Base-by-base conservation (phyloP, 768 basidiomycete genomes). In the Leccinum longicurvipes region DNA sequence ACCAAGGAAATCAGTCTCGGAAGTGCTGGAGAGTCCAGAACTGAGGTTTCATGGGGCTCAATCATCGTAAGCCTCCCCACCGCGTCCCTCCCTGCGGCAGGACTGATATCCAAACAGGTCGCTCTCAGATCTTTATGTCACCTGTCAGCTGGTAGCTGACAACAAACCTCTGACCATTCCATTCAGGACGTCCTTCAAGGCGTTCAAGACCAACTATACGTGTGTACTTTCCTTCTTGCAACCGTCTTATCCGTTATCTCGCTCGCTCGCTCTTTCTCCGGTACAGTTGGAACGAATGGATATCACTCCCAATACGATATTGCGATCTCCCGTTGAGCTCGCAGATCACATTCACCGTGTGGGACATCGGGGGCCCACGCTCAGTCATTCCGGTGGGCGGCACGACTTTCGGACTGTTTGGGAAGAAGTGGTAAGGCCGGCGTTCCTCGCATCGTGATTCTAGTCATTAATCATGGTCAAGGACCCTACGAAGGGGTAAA, bases 91-190 rank as follows among this genome's bases (percentile, higher is more conserved):
- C 56, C 50, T 53, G 60, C 52, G 44, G 46, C 25, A 28, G 24
- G 46, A 59, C 57, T 67, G 52, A 68, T 53, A 57, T 60, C 49
- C 56, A 62, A 60, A 42, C 74, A 97, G 93, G 61, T 86, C 84
- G 14, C 82, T 89, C 61, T 91, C 94, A 68, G 97, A 98, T 73
- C 82, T 98, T 55, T 96, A 93, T 73, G 89, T 98, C 51, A 93
- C 91, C 11, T 89, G 92, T 68, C 91, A 96, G 68, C 84, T 99
- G 15, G 80, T 91, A 57, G 90, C 93, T 11, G 93, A 97, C 69
- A 96, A 96, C 71, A 93, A 94, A 66, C 92, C 91, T 0, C 76
- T 96, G 42, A 94, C 94, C 0, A 89, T 96, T 29, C 90, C 93
- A 0, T 93, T 91, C 70, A 85, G 91, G 36, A 98, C 96, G 1